A percentile compares a stretch with the other conserved stretches of the same genome.
Evolutionary conservation across 345 rosid species (phyloP).

Genomic region (Stellera chamaejasme): DNA sequence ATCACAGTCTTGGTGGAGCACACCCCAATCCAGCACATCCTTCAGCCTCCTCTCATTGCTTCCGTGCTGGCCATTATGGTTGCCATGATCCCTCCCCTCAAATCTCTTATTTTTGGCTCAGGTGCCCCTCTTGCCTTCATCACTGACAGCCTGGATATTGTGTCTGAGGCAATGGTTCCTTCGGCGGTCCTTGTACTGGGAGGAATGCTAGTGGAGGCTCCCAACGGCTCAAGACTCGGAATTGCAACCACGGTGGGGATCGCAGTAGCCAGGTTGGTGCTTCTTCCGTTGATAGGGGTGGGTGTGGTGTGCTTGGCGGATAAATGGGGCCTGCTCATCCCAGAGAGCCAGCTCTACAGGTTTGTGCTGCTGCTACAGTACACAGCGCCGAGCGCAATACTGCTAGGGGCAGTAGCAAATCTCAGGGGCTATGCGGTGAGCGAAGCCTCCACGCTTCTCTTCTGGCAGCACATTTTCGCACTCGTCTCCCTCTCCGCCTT

Average conservation of each 20-base stretch:
- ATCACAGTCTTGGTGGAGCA: conserved; percentile 14
- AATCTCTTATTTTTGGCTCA: conserved; percentile 5
- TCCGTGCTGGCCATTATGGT: conserved; percentile 13
- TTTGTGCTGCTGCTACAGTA: conserved; percentile 42
- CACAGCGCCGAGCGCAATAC: conserved; percentile 33
- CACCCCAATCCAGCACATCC: conserved; percentile 21
- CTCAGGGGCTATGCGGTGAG: conserved; percentile 24
- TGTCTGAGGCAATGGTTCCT: conserved; percentile 21
- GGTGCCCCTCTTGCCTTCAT: conserved; percentile 19
- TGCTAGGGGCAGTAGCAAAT: conserved; percentile 25
- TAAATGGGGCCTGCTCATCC: conserved; percentile 18
- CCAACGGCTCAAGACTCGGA: conserved; percentile 29
- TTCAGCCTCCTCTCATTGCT: conserved; percentile 23
- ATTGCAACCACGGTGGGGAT: conserved; percentile 33
- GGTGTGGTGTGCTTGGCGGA: conserved; percentile 28
- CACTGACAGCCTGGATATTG: conserved; percentile 22
- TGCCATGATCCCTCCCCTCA: conserved; percentile 13
- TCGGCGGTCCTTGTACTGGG: conserved; percentile 23
- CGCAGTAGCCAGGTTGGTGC: conserved; percentile 28
- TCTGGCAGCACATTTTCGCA: conserved; percentile 31
- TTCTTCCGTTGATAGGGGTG: conserved; percentile 32
- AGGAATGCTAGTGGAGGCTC: conserved; percentile 27
- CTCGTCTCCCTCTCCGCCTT: conserved; percentile 18
- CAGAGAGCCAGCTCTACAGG: conserved; percentile 20
- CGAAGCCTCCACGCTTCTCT: conserved; percentile 27